phyloP scores from a whole-genome alignment of 169 alveolate genomes.

The Plasmodium gaboni region DNA sequence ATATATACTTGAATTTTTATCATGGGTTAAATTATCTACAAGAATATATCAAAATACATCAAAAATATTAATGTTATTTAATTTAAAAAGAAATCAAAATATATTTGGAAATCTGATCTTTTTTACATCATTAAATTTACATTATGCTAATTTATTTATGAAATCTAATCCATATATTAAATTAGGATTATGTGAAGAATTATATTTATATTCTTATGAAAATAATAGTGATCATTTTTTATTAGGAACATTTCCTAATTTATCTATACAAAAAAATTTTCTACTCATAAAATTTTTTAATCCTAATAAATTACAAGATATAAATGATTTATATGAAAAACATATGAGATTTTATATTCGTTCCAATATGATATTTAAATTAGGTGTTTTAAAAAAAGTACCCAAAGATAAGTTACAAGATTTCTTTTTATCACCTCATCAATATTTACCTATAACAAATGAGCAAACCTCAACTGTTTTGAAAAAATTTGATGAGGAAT shows the following conservation, averaged over 20 bases:
- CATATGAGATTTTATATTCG: slow-evolving; percentile 78
- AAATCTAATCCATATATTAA: slow-evolving; percentile 71
- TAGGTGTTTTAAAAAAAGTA: slow-evolving; percentile 53
- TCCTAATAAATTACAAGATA: slow-evolving; percentile 19
- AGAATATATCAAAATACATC: slow-evolving; percentile 74
- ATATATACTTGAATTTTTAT: slow-evolving; percentile 50
- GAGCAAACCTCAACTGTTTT: slow-evolving; percentile 39
- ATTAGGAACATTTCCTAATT: slow-evolving; percentile 67
- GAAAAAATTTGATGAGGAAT: slow-evolving; percentile 37
- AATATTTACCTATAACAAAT: slow-evolving; percentile 77
- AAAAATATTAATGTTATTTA: slow-evolving; percentile 47
- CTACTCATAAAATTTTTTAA: slow-evolving; percentile 41
- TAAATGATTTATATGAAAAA: slow-evolving; percentile 66
- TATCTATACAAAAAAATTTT: slow-evolving; percentile 40
- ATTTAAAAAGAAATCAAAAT: slow-evolving; percentile 50
- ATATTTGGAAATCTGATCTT: slow-evolving; percentile 67
- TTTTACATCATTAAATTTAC: slow-evolving; percentile 77
- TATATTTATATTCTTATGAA: slow-evolving; percentile 54
- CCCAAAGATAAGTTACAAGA: slow-evolving; percentile 50
- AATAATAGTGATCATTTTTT: slow-evolving; percentile 75
- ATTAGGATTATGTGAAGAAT: slow-evolving; percentile 76
- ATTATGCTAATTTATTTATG: slow-evolving; percentile 76
- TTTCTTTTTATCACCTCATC: slow-evolving; percentile 72
- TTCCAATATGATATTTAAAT: slow-evolving; percentile 71
- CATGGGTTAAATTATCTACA: slow-evolving; percentile 80